Evolutionary conservation across 2,329 filamentous ascomycete genomes (phyloP), one percentile per base, ranked within the genome.

Genomic region (Alternaria incomplexa): DNA sequence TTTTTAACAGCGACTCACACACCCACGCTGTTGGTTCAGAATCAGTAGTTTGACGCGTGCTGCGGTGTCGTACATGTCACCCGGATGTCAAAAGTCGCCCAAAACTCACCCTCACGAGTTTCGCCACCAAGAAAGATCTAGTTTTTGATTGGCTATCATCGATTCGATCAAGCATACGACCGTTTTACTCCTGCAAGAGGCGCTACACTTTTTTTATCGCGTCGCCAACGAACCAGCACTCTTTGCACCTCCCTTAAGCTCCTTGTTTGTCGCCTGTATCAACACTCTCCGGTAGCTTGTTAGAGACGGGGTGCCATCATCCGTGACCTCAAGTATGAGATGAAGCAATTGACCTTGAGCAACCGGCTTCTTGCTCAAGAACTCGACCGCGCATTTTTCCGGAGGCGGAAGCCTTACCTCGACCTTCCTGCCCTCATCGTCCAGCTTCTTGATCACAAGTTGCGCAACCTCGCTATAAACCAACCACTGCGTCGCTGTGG

Each of bases 261-360:
- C 71, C 48, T 73, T 77, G 50, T 78, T 77, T 10, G 70, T 76
- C 6, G 52, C 73, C 62, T 80, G 78, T 9, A 82, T 74, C 52
- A 82, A 66, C 17, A 86, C 75, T 13, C 85, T 72, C 56, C 82
- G 79, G 73, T 86, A 86, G 52, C 78, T 83, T 32, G 82, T 85
- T 67, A 87, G 70, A 8, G 75, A 72, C 20, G 82, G 82, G 4
- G 72, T 74, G 1, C 84, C 84, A 20, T 76, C 70, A 58, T 85
- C 82, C 8, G 74, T 82, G 5, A 86, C 83, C 65, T 85, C 82
- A 1, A 87, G 75, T 25, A 87, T 82, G 43, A 86, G 63, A 72
- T 86, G 85, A 64, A 85, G 74, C 46, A 81, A 64, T 70, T 85
- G 80, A 4, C 84, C 84, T 56, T 77, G 75, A 5, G 69, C 73